Evolutionary conservation across 176 grass and related monocot species (phyloP).

Genomic region (Echinochloa phyllopogon): DNA sequence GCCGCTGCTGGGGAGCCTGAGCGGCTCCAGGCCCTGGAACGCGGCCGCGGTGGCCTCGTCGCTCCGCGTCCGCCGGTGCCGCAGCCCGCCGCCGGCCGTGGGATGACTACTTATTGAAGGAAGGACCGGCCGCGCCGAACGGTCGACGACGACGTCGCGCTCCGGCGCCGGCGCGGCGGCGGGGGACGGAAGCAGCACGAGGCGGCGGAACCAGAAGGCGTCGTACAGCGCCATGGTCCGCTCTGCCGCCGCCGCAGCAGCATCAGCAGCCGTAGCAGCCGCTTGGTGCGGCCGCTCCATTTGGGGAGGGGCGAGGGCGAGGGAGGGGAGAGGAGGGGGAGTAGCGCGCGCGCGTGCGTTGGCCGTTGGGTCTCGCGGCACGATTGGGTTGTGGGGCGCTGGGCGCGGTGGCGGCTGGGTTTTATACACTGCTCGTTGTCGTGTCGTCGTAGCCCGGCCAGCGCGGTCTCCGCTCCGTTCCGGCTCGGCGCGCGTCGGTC

Average conservation of each 20-base stretch:
- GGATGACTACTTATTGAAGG: background rate
- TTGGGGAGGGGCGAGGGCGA: too few species aligned
- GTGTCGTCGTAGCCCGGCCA: background rate
- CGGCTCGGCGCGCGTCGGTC: background rate
- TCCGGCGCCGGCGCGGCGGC: background rate
- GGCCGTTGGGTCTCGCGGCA: background rate
- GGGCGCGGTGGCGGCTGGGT: constrained; percentile 19
- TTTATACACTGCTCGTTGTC: background rate
- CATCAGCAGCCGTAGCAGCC: too few species aligned
- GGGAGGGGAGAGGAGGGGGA: too few species aligned
- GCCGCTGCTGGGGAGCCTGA: constrained; percentile 17
- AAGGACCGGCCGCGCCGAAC: background rate
- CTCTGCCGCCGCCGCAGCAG: background rate
- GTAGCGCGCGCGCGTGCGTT: too few species aligned
- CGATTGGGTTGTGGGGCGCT: constrained; percentile 3
- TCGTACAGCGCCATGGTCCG: constrained; percentile 60
- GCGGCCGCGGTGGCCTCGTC: constrained; percentile 39
- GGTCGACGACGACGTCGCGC: background rate
- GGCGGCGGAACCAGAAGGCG: constrained; percentile 66
- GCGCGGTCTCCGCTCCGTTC: background rate
- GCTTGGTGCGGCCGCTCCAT: too few species aligned
- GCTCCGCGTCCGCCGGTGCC: constrained; percentile 69
- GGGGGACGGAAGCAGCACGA: constrained; percentile 49
- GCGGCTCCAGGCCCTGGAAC: constrained; percentile 51
- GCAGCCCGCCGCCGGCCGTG: background rate